Evolutionary conservation across 2,329 filamentous ascomycete genomes (phyloP).

Genomic region (Verticillium longisporum): DNA sequence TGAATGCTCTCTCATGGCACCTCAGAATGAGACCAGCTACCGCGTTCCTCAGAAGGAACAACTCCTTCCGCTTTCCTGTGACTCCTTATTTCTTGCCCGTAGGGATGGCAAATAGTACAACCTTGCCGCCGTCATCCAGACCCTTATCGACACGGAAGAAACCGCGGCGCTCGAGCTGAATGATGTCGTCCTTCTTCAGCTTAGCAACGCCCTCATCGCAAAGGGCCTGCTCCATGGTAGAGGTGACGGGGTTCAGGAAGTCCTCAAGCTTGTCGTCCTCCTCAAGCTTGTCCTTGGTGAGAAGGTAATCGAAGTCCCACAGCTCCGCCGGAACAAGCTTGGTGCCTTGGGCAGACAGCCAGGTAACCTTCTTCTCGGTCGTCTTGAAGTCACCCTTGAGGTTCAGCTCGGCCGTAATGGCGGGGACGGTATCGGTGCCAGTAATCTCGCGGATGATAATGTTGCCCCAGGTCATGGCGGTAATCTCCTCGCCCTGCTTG

Average conservation of each 20-base stretch:
- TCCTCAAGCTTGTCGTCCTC: conserved; percentile 83
- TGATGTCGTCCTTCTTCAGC: conserved; percentile 81
- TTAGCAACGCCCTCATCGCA: conserved; percentile 75
- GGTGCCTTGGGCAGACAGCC: conserved; percentile 72
- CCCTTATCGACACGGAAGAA: conserved; percentile 81
- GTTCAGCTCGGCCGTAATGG: conserved; percentile 77
- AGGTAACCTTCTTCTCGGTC: conserved; percentile 94
- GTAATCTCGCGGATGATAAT: conserved; percentile 68
- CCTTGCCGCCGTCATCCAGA: conserved; percentile 39
- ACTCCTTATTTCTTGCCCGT: conserved; percentile 43
- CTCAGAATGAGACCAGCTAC: background rate
- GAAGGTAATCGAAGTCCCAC: conserved; percentile 91
- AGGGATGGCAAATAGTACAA: conserved; percentile 51
- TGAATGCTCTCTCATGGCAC: background rate
- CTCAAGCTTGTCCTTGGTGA: conserved; percentile 91
- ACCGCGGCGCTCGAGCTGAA: conserved; percentile 90
- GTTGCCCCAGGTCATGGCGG: conserved; percentile 95
- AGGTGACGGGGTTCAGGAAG: conserved; percentile 70
- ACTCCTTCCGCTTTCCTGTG: background rate
- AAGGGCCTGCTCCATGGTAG: conserved; percentile 65
- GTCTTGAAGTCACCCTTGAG: conserved; percentile 89
- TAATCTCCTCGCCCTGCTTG: conserved; percentile 82
- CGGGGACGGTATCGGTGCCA: conserved; percentile 52
- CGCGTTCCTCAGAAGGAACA: background rate
- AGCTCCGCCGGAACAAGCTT: conserved; percentile 75